Evolutionary conservation across 2,329 filamentous ascomycete species (phyloP).

Genomic region (Pezicula carpinea): DNA sequence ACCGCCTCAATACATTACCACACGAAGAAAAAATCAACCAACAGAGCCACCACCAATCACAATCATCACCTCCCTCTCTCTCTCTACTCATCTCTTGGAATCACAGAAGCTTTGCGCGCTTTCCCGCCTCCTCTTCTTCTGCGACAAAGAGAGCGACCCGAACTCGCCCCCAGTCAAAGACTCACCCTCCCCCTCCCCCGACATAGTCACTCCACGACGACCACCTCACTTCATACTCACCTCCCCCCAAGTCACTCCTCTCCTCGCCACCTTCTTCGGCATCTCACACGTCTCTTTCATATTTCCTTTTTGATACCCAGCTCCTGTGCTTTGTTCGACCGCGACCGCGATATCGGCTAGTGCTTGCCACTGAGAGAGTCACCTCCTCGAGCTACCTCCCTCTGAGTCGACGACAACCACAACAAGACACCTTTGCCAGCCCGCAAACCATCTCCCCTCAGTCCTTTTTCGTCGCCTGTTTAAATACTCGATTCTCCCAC

Average conservation of each 20-base stretch:
- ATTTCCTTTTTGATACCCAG: constrained; percentile 21
- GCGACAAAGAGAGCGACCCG: constrained; percentile 2
- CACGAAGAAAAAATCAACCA: background rate
- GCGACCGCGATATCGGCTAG: constrained; percentile 16
- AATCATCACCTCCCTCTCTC: background rate
- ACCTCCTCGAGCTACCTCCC: constrained; percentile 14
- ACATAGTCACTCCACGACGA: constrained; percentile 2
- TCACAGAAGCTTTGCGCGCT: too few relatives aligned
- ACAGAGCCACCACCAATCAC: background rate
- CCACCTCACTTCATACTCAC: constrained; percentile 4
- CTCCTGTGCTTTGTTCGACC: constrained; percentile 6
- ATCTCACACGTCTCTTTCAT: constrained; percentile 17
- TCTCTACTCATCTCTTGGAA: background rate
- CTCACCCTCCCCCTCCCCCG: constrained; percentile 1
- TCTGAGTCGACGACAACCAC: constrained; percentile 14
- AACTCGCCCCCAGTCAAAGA: background rate
- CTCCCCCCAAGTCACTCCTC: constrained; percentile 4
- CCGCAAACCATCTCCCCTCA: constrained; percentile 24
- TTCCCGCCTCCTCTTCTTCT: background rate
- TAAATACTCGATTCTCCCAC: constrained; percentile 7
- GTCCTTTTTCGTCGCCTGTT: constrained; percentile 15
- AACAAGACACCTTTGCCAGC: constrained; percentile 18
- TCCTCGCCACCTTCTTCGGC: constrained; percentile 4
- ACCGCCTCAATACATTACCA: background rate
- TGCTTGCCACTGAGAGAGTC: constrained; percentile 15